Evolutionary conservation across 192 early-diverging fungal genomes (phyloP), one percentile per base, ranked within the genome.

Genomic region (Coemansia sp.): DNA sequence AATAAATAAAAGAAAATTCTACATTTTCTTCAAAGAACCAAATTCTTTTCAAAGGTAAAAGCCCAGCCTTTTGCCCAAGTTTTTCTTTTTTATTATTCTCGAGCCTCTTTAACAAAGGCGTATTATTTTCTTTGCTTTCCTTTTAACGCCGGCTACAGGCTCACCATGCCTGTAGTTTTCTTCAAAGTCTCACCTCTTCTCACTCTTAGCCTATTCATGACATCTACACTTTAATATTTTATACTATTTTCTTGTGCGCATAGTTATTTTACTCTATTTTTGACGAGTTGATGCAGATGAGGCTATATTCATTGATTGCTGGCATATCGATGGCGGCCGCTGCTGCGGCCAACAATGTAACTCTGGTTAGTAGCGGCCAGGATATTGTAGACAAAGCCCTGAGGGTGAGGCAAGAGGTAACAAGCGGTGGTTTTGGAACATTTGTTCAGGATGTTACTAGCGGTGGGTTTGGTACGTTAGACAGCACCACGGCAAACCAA

Each of bases 281-380:
- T 43, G 11, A 54, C 52, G 31, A 31, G 31, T 31, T 31, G 31
- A 31, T 7, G 31, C 31, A 31, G 14, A 55, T 55, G 53, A 12
- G 25, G 23, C 22, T 55, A 12, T 29, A 11, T 55, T 26, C 22
- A 38, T 59, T 68, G 66, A 26, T 64, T 56, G 72, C 72, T 31
- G 72, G 66, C 10, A 62, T 74, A 48, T 74, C 72, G 31, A 45
- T 59, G 25, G 38, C 39, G 2, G 38, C 43, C 4, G 51, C 61
- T 43, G 37, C 19, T 16, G 21, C 37, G 31, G 31, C 31, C 7
- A 31, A 31, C 4, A 9, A 12, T 8, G 12, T 55, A 7, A 49
- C n/a, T 14, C 50, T 43, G 12, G 25, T 64, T 19, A 35, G 37
- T 1, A 55, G 49, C 22, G 61, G 48, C 10, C 11, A 31, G 22